A percentile compares a stretch with the other conserved stretches of the same genome.
phyloP scores from a whole-genome alignment of 495 filamentous ascomycete genomes.

The Tuber umbilicatum region DNA sequence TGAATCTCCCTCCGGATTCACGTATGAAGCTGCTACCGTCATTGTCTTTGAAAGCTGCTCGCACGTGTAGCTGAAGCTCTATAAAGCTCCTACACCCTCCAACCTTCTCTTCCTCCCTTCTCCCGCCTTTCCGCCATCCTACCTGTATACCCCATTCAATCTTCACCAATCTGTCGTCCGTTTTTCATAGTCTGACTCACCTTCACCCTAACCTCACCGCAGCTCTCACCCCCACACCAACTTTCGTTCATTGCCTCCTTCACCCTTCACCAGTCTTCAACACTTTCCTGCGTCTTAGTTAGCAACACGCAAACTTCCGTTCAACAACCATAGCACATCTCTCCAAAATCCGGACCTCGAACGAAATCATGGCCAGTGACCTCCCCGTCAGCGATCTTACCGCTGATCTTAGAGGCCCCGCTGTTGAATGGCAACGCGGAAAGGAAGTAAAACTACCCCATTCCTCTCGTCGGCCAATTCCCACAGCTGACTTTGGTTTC shows the following conservation, averaged over 20 bases:
- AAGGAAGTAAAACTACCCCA: slow-evolving; percentile 32
- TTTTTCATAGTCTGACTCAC: slow-evolving; percentile 15
- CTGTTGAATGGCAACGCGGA: slow-evolving; percentile 35
- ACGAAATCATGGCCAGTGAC: slow-evolving; percentile 24
- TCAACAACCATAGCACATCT: slow-evolving; percentile 12
- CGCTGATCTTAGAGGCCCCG: slow-evolving; percentile 31
- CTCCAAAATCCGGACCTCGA: slow-evolving; percentile 3
- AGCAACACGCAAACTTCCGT: not conserved
- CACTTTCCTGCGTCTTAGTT: slow-evolving; percentile 5
- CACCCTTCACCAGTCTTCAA: slow-evolving; percentile 16
- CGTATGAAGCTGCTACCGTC: not conserved
- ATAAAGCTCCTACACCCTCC: not conserved
- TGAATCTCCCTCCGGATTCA: not conserved
- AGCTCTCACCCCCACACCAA: slow-evolving; percentile 12
- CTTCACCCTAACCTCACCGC: slow-evolving; percentile 6
- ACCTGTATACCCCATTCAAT: no score
- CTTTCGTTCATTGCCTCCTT: slow-evolving; percentile 15
- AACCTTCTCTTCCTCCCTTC: not conserved
- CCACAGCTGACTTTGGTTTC: slow-evolving; percentile 11
- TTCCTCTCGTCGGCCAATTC: slow-evolving; percentile 3
- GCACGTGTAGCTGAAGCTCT: not conserved
- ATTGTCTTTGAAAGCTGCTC: not conserved
- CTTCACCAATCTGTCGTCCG: slow-evolving; percentile 7
- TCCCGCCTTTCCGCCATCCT: not conserved
- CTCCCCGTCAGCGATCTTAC: slow-evolving; percentile 23